A percentile compares a stretch with the other conserved stretches of the same genome.
Evolutionary conservation across 257 asterid species (phyloP).

Genomic region (Handroanthus guayacan): DNA sequence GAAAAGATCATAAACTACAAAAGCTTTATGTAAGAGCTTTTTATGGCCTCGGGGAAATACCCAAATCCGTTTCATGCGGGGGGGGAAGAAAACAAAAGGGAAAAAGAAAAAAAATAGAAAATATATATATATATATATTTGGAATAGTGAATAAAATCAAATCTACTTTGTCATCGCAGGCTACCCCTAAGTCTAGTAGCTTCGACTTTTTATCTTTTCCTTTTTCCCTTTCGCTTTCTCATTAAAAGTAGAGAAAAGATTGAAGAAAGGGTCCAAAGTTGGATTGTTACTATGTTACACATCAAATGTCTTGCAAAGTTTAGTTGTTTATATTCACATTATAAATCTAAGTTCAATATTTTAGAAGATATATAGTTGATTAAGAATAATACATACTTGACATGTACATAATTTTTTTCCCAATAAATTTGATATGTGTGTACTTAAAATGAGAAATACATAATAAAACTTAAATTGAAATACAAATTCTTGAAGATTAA

Average conservation of each 20-base stretch:
- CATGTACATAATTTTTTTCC: no score
- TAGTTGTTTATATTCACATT: no score
- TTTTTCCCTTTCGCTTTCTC: constrained; percentile 53
- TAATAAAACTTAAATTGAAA: no score
- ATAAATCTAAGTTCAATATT: no score
- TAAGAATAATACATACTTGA: no score
- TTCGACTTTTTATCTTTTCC: constrained; percentile 33
- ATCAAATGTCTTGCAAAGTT: no score
- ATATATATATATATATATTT: no score
- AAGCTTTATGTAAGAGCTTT: constrained; percentile 38
- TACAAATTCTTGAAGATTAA: no score
- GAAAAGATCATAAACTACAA: constrained; percentile 45
- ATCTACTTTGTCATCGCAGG: constrained; percentile 49
- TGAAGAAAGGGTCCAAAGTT: not conserved
- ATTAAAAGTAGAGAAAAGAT: constrained; percentile 64
- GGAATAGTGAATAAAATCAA: constrained; percentile 1
- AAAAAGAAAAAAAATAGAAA: not conserved
- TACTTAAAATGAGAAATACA: no score
- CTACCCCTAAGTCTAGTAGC: constrained; percentile 23
- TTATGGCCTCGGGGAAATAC: constrained; percentile 39
- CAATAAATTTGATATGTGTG: no score
- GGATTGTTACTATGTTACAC: not conserved
- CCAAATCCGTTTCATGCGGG: constrained; percentile 38
- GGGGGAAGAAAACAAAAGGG: no score
- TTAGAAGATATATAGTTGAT: no score